Percentiles rank a stretch among this genome's conserved stretches.
These are phyloP conservation scores for Backusella circina DNA, from an alignment of 192 early-diverging fungal genomes.

Conservation along the genomic window DNA sequence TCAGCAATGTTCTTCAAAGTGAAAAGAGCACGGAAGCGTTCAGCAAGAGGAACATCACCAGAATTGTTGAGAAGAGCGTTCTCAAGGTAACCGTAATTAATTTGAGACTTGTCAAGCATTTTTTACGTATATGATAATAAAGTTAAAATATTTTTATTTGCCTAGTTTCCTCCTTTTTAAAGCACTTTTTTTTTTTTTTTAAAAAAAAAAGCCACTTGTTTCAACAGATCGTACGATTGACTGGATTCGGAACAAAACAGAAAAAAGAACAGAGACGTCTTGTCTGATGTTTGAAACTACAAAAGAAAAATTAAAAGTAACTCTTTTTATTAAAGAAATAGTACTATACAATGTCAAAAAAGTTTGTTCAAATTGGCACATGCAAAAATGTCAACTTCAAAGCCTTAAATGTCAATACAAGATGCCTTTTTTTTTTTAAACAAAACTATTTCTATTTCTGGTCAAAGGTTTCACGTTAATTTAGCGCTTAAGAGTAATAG, in stretches of 20 bases:
- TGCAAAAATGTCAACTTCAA: neutral
- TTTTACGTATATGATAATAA: neutral
- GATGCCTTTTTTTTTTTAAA: too few species aligned
- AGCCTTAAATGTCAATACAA: neutral
- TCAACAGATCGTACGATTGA: neutral
- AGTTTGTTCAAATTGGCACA: neutral
- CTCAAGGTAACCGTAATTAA: conserved; percentile 59
- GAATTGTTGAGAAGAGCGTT: conserved; percentile 56
- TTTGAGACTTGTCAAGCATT: conserved; percentile 7
- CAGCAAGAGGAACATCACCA: conserved; percentile 65
- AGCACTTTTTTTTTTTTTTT: too few species aligned
- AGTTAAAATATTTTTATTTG: neutral
- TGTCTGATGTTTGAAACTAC: neutral
- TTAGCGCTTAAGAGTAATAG: too few species aligned
- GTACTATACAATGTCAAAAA: too few species aligned
- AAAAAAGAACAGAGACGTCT: neutral
- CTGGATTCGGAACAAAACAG: neutral
- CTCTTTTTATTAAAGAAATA: neutral
- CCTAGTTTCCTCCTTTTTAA: neutral
- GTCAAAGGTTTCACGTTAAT: too few species aligned
- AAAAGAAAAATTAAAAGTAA: neutral
- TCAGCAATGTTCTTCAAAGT: conserved; percentile 82
- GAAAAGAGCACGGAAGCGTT: conserved; percentile 95
- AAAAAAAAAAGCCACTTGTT: neutral
- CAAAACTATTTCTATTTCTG: too few species aligned